Evolutionary conservation across 2,329 filamentous ascomycete genomes (phyloP).

Genomic region (Neophaeococcomyces mojaviensis): DNA sequence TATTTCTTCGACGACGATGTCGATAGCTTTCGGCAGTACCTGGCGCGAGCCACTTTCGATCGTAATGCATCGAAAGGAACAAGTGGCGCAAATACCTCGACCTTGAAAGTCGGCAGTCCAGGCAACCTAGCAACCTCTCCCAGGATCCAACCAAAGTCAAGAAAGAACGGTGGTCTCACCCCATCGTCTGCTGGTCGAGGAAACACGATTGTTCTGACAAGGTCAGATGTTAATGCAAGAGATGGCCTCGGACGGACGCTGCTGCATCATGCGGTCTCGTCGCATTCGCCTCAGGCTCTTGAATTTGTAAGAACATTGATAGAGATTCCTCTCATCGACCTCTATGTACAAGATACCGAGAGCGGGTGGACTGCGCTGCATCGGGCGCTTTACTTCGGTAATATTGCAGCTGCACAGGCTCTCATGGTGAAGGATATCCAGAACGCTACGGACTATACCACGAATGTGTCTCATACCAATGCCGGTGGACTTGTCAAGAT

Average conservation of each 20-base stretch:
- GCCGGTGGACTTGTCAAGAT: slow-evolving; percentile 79
- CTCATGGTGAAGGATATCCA: slow-evolving; percentile 71
- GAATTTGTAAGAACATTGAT: slow-evolving; percentile 73
- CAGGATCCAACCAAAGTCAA: slow-evolving; percentile 21
- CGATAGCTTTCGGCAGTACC: slow-evolving; percentile 82
- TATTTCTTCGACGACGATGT: slow-evolving; percentile 96
- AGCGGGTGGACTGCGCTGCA: slow-evolving; percentile 96
- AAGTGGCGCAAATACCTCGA: slow-evolving; percentile 40
- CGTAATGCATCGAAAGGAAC: slow-evolving; percentile 12
- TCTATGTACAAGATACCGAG: slow-evolving; percentile 80
- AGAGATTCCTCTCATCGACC: slow-evolving; percentile 72
- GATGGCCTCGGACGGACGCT: slow-evolving; percentile 76
- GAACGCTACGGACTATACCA: slow-evolving; percentile 56
- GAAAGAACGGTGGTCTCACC: slow-evolving; percentile 20
- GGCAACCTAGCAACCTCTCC: slow-evolving; percentile 44
- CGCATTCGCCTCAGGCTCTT: slow-evolving; percentile 59
- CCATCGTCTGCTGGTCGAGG: slow-evolving; percentile 9
- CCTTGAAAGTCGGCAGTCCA: slow-evolving; percentile 23
- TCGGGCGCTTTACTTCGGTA: slow-evolving; percentile 81
- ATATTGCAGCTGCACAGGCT: slow-evolving; percentile 74
- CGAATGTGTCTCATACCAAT: slow-evolving; percentile 48
- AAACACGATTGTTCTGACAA: slow-evolving; percentile 35
- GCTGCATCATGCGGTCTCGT: slow-evolving; percentile 76
- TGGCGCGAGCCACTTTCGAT: slow-evolving; percentile 61
- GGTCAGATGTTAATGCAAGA: slow-evolving; percentile 72